Evolutionary conservation across 1,284 basidiomycete genomes (phyloP).

Genomic region (Boletellus dicymbophilus): DNA sequence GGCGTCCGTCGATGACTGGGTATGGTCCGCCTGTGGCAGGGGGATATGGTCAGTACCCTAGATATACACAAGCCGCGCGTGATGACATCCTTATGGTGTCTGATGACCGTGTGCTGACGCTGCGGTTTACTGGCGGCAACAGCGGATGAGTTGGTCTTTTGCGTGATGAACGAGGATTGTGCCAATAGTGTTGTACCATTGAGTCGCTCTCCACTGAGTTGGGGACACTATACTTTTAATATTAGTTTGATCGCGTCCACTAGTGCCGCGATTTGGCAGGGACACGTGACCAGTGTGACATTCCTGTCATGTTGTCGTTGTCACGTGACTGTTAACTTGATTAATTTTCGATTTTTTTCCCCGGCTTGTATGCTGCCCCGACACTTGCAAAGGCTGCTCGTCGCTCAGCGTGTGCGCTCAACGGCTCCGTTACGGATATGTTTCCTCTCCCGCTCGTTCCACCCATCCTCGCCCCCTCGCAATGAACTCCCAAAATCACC

Average conservation of each 20-base stretch:
- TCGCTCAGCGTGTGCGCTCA: conserved; percentile 25
- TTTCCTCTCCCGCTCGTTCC: conserved; percentile 48
- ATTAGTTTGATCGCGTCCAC: no score
- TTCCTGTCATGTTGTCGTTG: no score
- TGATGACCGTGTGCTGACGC: conserved; percentile 74
- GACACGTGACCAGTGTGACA: no score
- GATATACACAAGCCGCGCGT: conserved; percentile 53
- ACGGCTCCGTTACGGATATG: conserved; percentile 47
- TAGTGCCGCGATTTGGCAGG: no score
- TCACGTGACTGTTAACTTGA: conserved; percentile 7
- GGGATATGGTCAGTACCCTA: conserved; percentile 40
- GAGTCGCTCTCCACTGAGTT: conserved; percentile 16
- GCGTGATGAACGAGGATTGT: neutral
- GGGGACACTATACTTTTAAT: conserved; percentile 7
- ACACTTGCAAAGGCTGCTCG: conserved; percentile 33
- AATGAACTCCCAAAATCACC: conserved; percentile 86
- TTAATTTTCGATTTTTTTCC: no score
- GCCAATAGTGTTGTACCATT: conserved; percentile 9
- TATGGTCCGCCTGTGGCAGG: conserved; percentile 39
- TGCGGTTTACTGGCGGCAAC: conserved; percentile 40
- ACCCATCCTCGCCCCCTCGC: conserved; percentile 61
- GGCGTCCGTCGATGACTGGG: conserved; percentile 39
- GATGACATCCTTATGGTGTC: conserved; percentile 83
- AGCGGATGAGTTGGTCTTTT: conserved; percentile 16
- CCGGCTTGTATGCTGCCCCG: conserved; percentile 29